These are phyloP conservation scores for Melanomma pulvis-pyrius DNA, from an alignment of 495 filamentous ascomycete species.

Conservation along the genomic window DNA sequence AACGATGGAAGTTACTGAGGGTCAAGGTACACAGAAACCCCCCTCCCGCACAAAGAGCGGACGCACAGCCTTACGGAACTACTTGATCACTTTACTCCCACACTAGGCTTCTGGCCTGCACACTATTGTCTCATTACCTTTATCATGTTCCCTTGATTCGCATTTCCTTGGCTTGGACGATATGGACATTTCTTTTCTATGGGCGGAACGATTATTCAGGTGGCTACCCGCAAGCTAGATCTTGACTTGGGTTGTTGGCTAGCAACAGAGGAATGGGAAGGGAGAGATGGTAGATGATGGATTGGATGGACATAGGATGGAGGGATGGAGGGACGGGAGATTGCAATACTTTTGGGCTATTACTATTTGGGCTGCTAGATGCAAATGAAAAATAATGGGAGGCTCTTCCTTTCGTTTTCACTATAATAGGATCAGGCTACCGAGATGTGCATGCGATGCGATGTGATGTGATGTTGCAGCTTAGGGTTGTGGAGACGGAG, in stretches of 20 bases:
- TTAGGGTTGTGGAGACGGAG: not conserved
- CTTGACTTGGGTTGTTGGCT: not conserved
- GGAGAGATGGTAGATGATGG: too few species aligned
- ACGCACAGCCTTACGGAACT: conserved; percentile 13
- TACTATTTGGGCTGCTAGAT: not conserved
- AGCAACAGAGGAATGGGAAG: not conserved
- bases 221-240: not conserved
- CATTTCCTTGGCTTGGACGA: not conserved
- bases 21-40: conserved; percentile 13
- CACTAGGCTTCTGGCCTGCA: not conserved
- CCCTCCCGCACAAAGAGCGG: not conserved
- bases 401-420: not conserved
- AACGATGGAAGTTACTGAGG: not conserved
- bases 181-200: not conserved
- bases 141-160: not conserved
- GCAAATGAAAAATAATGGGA: not conserved
- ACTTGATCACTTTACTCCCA: not conserved
- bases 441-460: not conserved
- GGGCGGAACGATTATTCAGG: not conserved
- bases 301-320: too few species aligned
- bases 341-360: not conserved
- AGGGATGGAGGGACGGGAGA: not conserved
- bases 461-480: not conserved
- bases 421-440: not conserved
- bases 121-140: conserved; percentile 6